These are phyloP conservation scores for Penicillium aurantiogriseum DNA, from an alignment of 2,329 filamentous ascomycete genomes.

Conservation along the genomic window DNA sequence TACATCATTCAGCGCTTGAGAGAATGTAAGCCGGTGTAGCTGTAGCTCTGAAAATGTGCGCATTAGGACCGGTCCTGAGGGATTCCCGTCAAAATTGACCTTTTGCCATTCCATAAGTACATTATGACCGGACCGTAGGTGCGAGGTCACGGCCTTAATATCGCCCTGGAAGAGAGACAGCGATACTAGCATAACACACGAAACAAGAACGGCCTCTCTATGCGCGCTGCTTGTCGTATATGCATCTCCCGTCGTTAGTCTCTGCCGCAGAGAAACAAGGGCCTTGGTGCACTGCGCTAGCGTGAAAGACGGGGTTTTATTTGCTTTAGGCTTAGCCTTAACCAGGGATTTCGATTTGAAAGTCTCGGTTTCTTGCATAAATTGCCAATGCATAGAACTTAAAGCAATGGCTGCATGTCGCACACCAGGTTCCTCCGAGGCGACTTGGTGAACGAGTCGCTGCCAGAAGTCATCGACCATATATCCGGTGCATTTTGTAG, in stretches of 20 bases:
- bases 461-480: constrained; percentile 2
- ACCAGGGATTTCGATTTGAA: background rate
- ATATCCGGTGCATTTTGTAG: background rate
- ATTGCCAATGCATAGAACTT: background rate
- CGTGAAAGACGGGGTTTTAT: background rate
- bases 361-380: background rate
- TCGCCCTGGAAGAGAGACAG: constrained; percentile 1
- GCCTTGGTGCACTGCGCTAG: background rate
- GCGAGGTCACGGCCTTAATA: background rate
- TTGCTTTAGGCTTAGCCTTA: background rate
- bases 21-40: constrained; percentile 2
- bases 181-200: background rate
- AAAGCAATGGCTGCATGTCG: background rate
- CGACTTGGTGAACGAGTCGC: constrained; percentile 1
- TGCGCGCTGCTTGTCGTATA: constrained; percentile 1
- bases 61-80: background rate
- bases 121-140: background rate
- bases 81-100: background rate
- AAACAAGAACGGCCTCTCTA: constrained; percentile 1
- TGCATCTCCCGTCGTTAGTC: background rate
- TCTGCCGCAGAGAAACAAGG: background rate
- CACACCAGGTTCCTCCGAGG: background rate
- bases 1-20: background rate
- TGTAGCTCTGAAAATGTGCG: background rate
- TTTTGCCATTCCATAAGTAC: constrained; percentile 1